A percentile compares a stretch with the other conserved stretches of the same genome.
Evolutionary conservation across 192 early-diverging fungal species (phyloP).

Genomic region (Backusella mclennaniae): DNA sequence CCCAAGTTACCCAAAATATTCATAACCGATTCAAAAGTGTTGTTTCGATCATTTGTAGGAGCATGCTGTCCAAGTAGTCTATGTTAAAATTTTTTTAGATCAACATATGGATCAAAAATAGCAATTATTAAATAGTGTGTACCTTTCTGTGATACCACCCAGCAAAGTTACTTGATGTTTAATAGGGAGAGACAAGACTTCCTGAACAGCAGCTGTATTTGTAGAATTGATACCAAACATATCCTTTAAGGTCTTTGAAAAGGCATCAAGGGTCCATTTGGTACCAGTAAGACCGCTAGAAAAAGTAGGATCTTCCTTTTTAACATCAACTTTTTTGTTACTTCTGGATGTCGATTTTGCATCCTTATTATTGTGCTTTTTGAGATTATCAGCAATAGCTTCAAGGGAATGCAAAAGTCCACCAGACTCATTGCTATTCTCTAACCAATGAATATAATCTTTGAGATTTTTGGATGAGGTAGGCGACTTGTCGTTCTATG

Average conservation of each 20-base stretch:
- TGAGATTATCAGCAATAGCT: constrained; percentile 6
- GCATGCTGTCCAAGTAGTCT: constrained; percentile 12
- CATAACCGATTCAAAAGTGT: constrained; percentile 20
- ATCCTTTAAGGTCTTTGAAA: neutral
- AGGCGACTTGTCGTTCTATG: neutral
- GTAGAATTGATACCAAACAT: neutral
- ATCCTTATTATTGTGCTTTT: neutral
- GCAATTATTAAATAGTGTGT: neutral
- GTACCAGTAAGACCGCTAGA: neutral
- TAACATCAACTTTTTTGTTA: neutral
- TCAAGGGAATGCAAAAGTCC: neutral
- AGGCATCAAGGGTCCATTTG: constrained; percentile 8
- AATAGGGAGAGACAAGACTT: neutral
- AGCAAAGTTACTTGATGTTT: constrained; percentile 9
- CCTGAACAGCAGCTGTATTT: constrained; percentile 13
- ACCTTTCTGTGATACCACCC: constrained; percentile 15
- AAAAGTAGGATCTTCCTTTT: neutral
- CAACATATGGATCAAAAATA: neutral
- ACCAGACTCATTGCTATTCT: neutral
- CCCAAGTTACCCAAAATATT: constrained; percentile 11
- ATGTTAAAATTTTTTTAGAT: neutral
- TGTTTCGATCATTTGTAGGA: constrained; percentile 22
- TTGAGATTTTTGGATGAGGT: neutral
- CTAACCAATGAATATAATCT: neutral
- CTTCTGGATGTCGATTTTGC: neutral